Evolutionary conservation across 73 alveolate genomes (phyloP).

Genomic region (Blepharisma stoltei): DNA sequence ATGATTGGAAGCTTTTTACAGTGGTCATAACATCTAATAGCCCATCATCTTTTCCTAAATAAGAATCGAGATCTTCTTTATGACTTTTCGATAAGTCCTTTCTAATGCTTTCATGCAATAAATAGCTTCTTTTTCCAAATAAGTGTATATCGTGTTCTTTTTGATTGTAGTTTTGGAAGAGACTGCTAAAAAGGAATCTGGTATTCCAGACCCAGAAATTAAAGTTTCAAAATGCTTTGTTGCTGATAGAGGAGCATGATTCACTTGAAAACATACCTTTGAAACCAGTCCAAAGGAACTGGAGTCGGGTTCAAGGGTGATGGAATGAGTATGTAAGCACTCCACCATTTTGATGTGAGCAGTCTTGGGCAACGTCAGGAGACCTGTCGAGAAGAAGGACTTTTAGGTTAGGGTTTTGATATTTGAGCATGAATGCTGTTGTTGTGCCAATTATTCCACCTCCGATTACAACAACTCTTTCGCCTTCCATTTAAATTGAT

Average conservation of each 20-base stretch:
- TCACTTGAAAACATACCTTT: neutral
- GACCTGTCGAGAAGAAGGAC: neutral
- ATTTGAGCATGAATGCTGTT: conserved; percentile 26
- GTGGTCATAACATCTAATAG: neutral
- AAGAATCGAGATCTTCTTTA: neutral
- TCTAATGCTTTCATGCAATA: neutral
- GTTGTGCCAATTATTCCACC: conserved; percentile 29
- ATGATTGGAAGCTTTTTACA: neutral
- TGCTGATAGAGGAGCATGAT: neutral
- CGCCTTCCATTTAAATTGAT: neutral
- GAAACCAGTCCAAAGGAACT: neutral
- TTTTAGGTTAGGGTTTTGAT: neutral
- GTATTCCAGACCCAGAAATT: conserved; percentile 17
- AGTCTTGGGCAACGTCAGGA: neutral
- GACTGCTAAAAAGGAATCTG: neutral
- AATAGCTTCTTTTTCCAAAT: neutral
- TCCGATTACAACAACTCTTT: conserved; percentile 26
- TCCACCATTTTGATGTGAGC: conserved; percentile 29
- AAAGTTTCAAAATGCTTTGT: neutral
- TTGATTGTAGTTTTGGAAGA: neutral
- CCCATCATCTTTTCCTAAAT: conserved; percentile 13
- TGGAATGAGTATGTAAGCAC: neutral
- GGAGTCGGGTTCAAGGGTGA: neutral
- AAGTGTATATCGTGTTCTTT: neutral
- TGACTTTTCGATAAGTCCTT: neutral